Evolutionary conservation across 2,329 filamentous ascomycete species (phyloP), one percentile per base, ranked within the genome.

Genomic region (Xylariales sp.): DNA sequence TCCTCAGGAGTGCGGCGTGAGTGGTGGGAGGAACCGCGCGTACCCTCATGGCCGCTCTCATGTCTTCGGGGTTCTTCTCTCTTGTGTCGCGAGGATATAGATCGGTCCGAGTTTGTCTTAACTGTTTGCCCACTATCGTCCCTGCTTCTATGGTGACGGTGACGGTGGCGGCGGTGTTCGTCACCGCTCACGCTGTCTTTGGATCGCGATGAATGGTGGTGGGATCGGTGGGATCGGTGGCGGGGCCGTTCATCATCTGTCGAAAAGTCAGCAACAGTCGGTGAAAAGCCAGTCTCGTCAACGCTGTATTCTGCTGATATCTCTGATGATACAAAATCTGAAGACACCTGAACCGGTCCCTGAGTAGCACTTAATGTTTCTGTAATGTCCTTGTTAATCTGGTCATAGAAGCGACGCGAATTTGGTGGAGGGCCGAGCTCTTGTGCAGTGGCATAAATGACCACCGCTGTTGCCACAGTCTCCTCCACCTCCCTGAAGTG

Each of bases 201-300:
- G 3, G 74, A 71, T 50, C 66, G 62, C 9, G 73, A 63, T 16
- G 70, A 68, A 41, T 70, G 66, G 45, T 78, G 75, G 18, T 53
- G 52, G 39, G 60, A 50, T 64, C 60, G 60, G 60, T 60, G 60
- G 52, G 65, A 28, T 61, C 65, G 60, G 55, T 64, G 65, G 14
- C 74, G 75, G 53, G 59, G 70, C 18, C 61, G 73, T 78, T 84
- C 75, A 72, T 85, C 83, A 79, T 86, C 85, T 87, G 81, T 80
- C 79, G 81, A 84, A 76, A 83, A 81, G 85, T 88, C 83, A 88
- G 86, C 81, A 83, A 83, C 81, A 78, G 81, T 80, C 80, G 82
- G 77, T 74, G 80, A 80, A 72, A 78, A 75, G 70, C 81, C 78
- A 72, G 77, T 73, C 73, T 74, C 75, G 72, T 80, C 77, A 78